Conservation (phyloP, 2,329 filamentous ascomycete species). For the Tolypocladium paradoxum region DNA sequence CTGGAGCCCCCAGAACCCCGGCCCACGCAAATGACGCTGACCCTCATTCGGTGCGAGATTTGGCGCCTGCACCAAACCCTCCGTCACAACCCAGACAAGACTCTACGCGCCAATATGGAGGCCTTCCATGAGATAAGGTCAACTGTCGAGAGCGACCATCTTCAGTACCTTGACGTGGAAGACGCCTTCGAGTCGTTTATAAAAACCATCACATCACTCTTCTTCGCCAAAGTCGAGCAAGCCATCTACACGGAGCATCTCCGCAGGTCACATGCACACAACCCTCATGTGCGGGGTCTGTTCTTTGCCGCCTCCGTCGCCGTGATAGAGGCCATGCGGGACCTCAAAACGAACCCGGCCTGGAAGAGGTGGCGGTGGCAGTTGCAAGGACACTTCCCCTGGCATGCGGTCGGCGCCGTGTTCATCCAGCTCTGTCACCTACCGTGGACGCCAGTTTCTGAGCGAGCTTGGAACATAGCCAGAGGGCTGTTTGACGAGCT, state of each 20-base stretch:
- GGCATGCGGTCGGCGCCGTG: constrained; percentile 14
- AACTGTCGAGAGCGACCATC: constrained; percentile 5
- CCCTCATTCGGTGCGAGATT: constrained; percentile 15
- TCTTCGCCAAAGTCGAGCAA: constrained; percentile 17
- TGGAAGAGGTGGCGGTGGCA: constrained; percentile 20
- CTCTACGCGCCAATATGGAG: constrained; percentile 3
- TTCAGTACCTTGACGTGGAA: constrained; percentile 3
- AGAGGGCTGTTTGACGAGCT: constrained; percentile 2
- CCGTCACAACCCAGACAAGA: constrained; percentile 2
- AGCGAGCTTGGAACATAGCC: constrained; percentile 11
- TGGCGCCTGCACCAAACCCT: constrained; percentile 13
- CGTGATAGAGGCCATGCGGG: constrained; percentile 11
- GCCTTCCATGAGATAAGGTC: constrained; percentile 5
- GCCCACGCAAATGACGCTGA: constrained; percentile 7
- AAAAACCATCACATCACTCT: constrained; percentile 11
- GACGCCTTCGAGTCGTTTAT: constrained; percentile 8
- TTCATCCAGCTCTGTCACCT: constrained; percentile 10
- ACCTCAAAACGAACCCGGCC: constrained; percentile 9
- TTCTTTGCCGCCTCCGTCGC: constrained; percentile 5
- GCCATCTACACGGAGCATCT: constrained; percentile 7
- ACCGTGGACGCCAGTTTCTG: constrained; percentile 12
- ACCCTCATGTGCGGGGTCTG: neutral
- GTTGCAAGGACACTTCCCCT: constrained; percentile 15
- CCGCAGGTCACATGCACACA: neutral
- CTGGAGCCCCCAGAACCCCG: neutral